Conservation (phyloP, 1,139 yeast genomes). For the Meyerozyma smithsonii region DNA sequence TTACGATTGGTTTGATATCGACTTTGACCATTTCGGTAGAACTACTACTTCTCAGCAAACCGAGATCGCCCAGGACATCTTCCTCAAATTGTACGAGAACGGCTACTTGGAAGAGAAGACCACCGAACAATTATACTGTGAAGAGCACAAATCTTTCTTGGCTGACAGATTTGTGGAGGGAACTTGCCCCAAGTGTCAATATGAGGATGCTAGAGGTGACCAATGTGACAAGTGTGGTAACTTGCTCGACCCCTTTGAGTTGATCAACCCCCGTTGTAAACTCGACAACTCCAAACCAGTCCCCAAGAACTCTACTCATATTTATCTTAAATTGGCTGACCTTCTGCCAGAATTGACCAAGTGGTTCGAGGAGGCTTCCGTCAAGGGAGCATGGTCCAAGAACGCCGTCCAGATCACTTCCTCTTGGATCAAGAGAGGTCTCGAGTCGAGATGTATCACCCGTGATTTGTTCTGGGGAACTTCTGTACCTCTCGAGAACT, state of each 20-base stretch:
- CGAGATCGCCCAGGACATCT: conserved; percentile 91
- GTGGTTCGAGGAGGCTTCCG: conserved; percentile 70
- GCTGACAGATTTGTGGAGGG: conserved; percentile 99
- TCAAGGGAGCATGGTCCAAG: conserved; percentile 83
- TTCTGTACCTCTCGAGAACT: conserved; percentile 85
- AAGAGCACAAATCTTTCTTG: conserved; percentile 79
- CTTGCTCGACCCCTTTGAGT: conserved; percentile 85
- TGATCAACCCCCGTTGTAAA: conserved; percentile 93
- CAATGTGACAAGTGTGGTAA: conserved; percentile 97
- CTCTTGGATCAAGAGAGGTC: conserved; percentile 92
- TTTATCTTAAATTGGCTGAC: conserved; percentile 78
- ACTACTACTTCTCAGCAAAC: conserved; percentile 92
- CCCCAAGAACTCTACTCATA: conserved; percentile 77
- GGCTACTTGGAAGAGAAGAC: conserved; percentile 81
- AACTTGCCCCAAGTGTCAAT: conserved; percentile 89
- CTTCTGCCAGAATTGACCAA: conserved; percentile 67
- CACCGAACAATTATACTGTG: conserved; percentile 88
- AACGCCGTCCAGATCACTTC: conserved; percentile 84
- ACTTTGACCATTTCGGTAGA: conserved; percentile 92
- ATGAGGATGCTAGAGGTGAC: conserved; percentile 98
- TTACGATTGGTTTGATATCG: conserved; percentile 95
- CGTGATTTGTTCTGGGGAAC: conserved; percentile 98
- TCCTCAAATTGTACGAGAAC: conserved; percentile 66
- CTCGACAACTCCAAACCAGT: conserved; percentile 79
- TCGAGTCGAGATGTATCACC: conserved; percentile 92